Evolutionary conservation across 768 basidiomycete genomes (phyloP).

Genomic region (Macrolepiota fuliginosa): DNA sequence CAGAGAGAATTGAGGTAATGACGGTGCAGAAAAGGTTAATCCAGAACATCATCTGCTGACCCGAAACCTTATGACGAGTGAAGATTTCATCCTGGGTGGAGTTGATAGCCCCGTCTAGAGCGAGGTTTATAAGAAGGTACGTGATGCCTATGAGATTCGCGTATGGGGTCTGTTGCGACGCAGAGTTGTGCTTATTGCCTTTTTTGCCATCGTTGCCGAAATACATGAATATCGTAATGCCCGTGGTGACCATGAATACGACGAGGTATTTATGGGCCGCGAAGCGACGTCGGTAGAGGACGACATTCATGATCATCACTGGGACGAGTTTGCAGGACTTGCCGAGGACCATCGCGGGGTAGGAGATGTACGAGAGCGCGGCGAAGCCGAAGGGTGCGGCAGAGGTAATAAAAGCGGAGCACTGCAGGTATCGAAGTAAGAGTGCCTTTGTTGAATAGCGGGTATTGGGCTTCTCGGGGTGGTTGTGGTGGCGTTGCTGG

Average conservation of each 20-base stretch:
- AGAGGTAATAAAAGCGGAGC: conserved; percentile 81
- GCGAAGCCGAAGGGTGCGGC: conserved; percentile 98
- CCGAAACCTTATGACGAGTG: conserved; percentile 63
- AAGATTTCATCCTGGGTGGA: conserved; percentile 98
- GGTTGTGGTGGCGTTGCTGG: conserved; percentile 29
- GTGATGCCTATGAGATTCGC: conserved; percentile 68
- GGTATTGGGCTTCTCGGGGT: conserved; percentile 27
- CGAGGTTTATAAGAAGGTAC: conserved; percentile 82
- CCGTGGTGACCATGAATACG: conserved; percentile 86
- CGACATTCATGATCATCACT: conserved; percentile 95
- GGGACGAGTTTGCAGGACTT: conserved; percentile 99
- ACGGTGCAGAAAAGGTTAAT: conserved; percentile 88
- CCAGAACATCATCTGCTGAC: conserved; percentile 99
- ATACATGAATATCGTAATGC: conserved; percentile 94
- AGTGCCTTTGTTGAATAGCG: conserved; percentile 45
- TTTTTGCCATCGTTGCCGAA: conserved; percentile 63
- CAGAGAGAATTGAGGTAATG: conserved; percentile 63
- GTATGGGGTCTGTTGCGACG: conserved; percentile 37
- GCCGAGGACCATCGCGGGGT: conserved; percentile 98
- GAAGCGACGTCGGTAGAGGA: conserved; percentile 91
- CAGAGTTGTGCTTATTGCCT: conserved; percentile 29
- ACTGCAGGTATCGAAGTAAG: conserved; percentile 77
- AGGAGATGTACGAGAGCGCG: conserved; percentile 91
- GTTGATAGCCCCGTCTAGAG: conserved; percentile 91
- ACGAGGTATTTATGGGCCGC: conserved; percentile 95